These are phyloP conservation scores for Ambrosia trifida DNA, from an alignment of 129 eudicot genomes.

Conservation along the genomic window DNA sequence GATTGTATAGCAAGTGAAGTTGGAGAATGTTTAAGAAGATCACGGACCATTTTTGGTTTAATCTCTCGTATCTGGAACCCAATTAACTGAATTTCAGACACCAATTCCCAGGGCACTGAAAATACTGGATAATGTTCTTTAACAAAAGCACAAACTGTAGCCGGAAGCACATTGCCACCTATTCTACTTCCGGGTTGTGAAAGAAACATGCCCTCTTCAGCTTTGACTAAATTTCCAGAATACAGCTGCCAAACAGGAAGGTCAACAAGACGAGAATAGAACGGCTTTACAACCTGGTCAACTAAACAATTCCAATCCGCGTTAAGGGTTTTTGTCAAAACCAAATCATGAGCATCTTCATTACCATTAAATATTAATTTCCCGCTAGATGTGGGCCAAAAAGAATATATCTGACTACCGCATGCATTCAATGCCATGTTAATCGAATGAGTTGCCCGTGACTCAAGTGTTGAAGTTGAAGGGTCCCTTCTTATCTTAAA, in stretches of 20 bases:
- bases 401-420: slow-evolving; percentile 67
- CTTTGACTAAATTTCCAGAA: slow-evolving; percentile 90
- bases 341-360: slow-evolving; percentile 26
- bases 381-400: slow-evolving; percentile 84
- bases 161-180: slow-evolving; percentile 79
- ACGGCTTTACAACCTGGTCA: slow-evolving; percentile 81
- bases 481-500: slow-evolving; percentile 74
- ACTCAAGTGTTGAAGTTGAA: slow-evolving; percentile 59
- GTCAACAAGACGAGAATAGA: slow-evolving; percentile 83
- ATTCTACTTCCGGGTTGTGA: slow-evolving; percentile 87
- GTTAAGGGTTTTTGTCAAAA: slow-evolving; percentile 33
- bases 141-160: slow-evolving; percentile 88
- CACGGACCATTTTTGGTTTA: slow-evolving; percentile 98
- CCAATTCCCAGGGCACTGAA: slow-evolving; percentile 96
- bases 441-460: slow-evolving; percentile 52
- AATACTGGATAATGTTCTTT: slow-evolving; percentile 98
- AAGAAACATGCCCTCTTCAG: slow-evolving; percentile 97
- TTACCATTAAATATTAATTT: slow-evolving; percentile 33
- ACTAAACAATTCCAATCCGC: slow-evolving; percentile 87
- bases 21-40: slow-evolving; percentile 77
- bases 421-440: slow-evolving; percentile 59
- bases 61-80: slow-evolving; percentile 83
- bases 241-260: slow-evolving; percentile 97
- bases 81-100: slow-evolving; percentile 81
- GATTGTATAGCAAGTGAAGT: slow-evolving; percentile 60